phyloP scores from a whole-genome alignment of 2,329 filamentous ascomycete genomes.

The Nannizziopsis barbatae region DNA sequence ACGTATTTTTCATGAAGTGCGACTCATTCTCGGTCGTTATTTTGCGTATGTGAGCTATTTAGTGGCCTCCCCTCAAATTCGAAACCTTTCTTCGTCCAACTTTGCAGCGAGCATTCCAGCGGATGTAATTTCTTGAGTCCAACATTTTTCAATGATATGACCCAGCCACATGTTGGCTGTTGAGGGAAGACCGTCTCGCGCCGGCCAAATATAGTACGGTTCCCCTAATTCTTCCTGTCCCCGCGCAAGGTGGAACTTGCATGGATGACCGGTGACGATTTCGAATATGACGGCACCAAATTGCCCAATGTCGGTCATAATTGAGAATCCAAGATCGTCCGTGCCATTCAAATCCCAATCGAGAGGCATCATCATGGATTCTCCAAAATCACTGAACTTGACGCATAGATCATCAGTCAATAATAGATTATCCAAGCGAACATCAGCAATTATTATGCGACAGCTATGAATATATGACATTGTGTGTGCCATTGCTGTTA shows the following conservation, averaged over 20 bases:
- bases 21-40: not conserved
- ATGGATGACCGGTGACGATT: conserved; percentile 11
- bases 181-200: conserved; percentile 3
- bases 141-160: conserved; percentile 13
- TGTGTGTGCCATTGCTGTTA: not conserved
- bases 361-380: conserved; percentile 15
- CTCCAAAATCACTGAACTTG: conserved; percentile 19
- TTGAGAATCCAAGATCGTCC: conserved; percentile 14
- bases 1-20: not conserved
- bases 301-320: conserved; percentile 13
- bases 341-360: conserved; percentile 12
- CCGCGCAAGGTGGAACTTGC: conserved; percentile 10
- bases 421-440: conserved; percentile 20
- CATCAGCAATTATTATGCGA: conserved; percentile 3
- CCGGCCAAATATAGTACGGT: conserved; percentile 3
- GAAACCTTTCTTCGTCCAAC: conserved; percentile 14
- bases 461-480: conserved; percentile 5
- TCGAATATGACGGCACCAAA: conserved; percentile 14
- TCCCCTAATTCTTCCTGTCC: not conserved
- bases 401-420: conserved; percentile 18
- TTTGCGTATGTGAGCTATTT: not conserved
- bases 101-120: conserved; percentile 15
- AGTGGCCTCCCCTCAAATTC: conserved; percentile 4
- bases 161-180: conserved; percentile 9
- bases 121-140: conserved; percentile 12